These are phyloP conservation scores for Cladosporium velox DNA, from an alignment of 2,329 filamentous ascomycete species.

Conservation along the genomic window DNA sequence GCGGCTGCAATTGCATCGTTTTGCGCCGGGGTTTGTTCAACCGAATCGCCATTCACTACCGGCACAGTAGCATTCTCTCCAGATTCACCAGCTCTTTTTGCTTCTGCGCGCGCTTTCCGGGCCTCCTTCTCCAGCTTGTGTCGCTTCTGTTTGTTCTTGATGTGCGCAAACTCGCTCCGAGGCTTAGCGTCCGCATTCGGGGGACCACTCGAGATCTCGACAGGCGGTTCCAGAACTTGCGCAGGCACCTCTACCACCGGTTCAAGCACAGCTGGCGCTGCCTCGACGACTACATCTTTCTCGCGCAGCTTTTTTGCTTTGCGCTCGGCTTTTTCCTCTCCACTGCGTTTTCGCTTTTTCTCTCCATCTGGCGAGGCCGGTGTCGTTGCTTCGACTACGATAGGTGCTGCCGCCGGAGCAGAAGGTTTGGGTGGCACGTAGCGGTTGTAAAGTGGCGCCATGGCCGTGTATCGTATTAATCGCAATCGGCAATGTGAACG, in stretches of 20 bases:
- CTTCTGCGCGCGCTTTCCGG: constrained; percentile 32
- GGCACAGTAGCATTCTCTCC: not conserved
- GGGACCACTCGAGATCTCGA: not conserved
- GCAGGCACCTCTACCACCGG: not conserved
- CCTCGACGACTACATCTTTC: not conserved
- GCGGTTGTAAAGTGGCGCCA: constrained; percentile 48
- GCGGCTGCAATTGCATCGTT: not conserved
- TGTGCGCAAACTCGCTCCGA: constrained; percentile 32
- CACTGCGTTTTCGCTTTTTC: constrained; percentile 37
- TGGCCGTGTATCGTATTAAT: constrained; percentile 33
- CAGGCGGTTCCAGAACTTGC: not conserved
- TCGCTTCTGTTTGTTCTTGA: constrained; percentile 35
- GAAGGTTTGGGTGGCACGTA: constrained; percentile 46
- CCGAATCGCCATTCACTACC: not conserved
- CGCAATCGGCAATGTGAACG: constrained; percentile 20
- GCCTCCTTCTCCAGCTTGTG: constrained; percentile 40
- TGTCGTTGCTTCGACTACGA: not conserved
- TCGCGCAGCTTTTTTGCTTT: constrained; percentile 36
- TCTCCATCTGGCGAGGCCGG: constrained; percentile 20
- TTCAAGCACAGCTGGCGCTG: not conserved
- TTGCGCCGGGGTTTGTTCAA: not conserved
- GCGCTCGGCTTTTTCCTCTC: constrained; percentile 34
- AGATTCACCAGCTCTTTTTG: constrained; percentile 20
- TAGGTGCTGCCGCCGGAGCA: not conserved
- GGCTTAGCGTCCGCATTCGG: constrained; percentile 6